Base-by-base conservation (phyloP, 2,329 filamentous ascomycete genomes). In the Parastagonospora nodorum region DNA sequence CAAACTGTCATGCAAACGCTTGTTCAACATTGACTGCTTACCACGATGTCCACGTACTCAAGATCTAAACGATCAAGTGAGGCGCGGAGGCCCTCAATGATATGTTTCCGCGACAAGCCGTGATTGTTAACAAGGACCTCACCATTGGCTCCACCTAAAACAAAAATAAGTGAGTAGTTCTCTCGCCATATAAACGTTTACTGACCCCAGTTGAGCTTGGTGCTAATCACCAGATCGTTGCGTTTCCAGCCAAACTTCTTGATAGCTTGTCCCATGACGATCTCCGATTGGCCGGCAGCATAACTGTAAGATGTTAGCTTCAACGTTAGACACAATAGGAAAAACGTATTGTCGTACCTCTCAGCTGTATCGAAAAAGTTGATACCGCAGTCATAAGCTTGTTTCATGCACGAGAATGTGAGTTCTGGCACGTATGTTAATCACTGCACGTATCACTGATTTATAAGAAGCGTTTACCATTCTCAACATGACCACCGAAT, bases 41-140 rank as follows among this genome's bases (percentile, higher is more conserved):
- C 19, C 60, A 90, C 80, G 33, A 89, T 74, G 62, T 89, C 87
- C 24, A 90, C 86, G 61, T 88, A 87, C 12, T 82, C 78, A 31
- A 86, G 77, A 63, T 78, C 51, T 28, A 87, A 74, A 15, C 84
- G 81, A 64, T 84, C 75, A 28, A 90, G 77, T 8, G 83, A 84
- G 11, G 78, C 78, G 48, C 84, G 79, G 54, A 86, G 78, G 14
- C 86, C 87, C 74, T 90, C 87, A 53, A 89, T 76, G 49, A 90
- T 79, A 72, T 89, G 87, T 73, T 90, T 90, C 47, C 86, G 79
- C 2, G 83, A 87, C 14, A 90, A 80, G 2, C 87, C 87, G 53
- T 79, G 78, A 72, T 88, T 88, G 75, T 89, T 89, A 46, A 87
- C 78, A 2, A 78, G 76, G 1, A 66, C 60, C 41, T 68, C 63